Conservation (phyloP, 2,329 filamentous ascomycete species). For the Plectosphaerella plurivora region DNA sequence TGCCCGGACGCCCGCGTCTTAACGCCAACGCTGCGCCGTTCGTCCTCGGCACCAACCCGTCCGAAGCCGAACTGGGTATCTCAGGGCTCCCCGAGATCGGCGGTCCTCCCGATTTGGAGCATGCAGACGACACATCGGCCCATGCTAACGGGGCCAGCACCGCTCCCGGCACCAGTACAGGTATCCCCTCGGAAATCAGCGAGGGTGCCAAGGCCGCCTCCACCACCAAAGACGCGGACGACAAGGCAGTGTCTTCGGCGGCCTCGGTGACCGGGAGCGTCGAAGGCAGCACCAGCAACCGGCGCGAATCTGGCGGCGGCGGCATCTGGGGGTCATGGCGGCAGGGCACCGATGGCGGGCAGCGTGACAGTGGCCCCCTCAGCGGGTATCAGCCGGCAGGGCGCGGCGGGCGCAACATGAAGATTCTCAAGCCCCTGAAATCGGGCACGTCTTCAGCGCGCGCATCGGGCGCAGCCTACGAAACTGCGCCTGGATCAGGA, state of each 20-base stretch:
- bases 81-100: neutral
- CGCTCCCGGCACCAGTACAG: too few relatives aligned
- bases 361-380: constrained; percentile 47
- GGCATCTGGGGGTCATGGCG: constrained; percentile 72
- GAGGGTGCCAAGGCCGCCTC: too few relatives aligned
- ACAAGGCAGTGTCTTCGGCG: neutral
- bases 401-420: constrained; percentile 69
- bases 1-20: constrained; percentile 52
- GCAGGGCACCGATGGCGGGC: constrained; percentile 44
- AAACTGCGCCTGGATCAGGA: constrained; percentile 26
- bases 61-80: neutral
- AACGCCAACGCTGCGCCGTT: constrained; percentile 48
- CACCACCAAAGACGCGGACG: neutral
- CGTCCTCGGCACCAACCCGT: constrained; percentile 24
- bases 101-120: too few relatives aligned
- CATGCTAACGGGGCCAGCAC: too few relatives aligned
- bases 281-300: constrained; percentile 11
- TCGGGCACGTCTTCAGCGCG: constrained; percentile 40
- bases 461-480: constrained; percentile 44
- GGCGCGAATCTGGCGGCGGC: constrained; percentile 36
- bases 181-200: too few relatives aligned
- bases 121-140: too few relatives aligned
- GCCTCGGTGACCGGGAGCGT: constrained; percentile 4
- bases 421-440: constrained; percentile 79
- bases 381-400: constrained; percentile 68